phyloP scores from a whole-genome alignment of 1,284 basidiomycete species.

The Leccinum laetum region DNA sequence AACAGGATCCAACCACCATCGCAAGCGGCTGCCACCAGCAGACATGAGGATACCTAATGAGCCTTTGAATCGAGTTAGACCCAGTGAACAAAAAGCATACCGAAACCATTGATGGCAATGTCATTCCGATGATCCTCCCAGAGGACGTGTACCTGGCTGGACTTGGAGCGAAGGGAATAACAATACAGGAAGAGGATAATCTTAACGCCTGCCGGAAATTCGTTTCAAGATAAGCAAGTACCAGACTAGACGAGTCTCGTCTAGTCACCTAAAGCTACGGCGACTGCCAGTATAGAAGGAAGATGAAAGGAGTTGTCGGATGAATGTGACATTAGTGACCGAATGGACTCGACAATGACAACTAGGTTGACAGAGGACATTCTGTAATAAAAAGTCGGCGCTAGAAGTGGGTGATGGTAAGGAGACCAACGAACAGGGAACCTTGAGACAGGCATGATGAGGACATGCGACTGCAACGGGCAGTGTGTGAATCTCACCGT shows the following conservation, averaged over 20 bases:
- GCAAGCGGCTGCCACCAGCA: slow-evolving; percentile 85
- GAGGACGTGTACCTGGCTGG: slow-evolving; percentile 89
- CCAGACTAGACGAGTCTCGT: neutral
- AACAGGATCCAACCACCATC: slow-evolving; percentile 85
- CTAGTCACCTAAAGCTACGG: slow-evolving; percentile 70
- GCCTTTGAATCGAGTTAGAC: slow-evolving; percentile 9
- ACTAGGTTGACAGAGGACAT: slow-evolving; percentile 88
- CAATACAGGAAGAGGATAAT: slow-evolving; percentile 88
- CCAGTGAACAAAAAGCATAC: slow-evolving; percentile 36
- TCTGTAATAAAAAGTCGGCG: slow-evolving; percentile 38
- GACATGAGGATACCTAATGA: slow-evolving; percentile 83
- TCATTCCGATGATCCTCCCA: slow-evolving; percentile 98
- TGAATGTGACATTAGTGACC: slow-evolving; percentile 62
- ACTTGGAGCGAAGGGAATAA: slow-evolving; percentile 72
- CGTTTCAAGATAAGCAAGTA: neutral
- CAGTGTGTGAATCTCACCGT: slow-evolving; percentile 51
- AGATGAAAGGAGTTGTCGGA: slow-evolving; percentile 74
- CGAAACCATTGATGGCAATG: slow-evolving; percentile 79
- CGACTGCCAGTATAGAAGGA: slow-evolving; percentile 82
- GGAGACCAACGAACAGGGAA: slow-evolving; percentile 56
- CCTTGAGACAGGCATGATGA: slow-evolving; percentile 42
- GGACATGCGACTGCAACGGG: neutral
- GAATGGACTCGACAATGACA: slow-evolving; percentile 83
- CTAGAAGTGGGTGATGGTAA: neutral
- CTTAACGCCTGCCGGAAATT: slow-evolving; percentile 66